These are phyloP conservation scores for Rhexocercosporidium sp. DNA, from an alignment of 2,329 filamentous ascomycete genomes.

Conservation along the genomic window DNA sequence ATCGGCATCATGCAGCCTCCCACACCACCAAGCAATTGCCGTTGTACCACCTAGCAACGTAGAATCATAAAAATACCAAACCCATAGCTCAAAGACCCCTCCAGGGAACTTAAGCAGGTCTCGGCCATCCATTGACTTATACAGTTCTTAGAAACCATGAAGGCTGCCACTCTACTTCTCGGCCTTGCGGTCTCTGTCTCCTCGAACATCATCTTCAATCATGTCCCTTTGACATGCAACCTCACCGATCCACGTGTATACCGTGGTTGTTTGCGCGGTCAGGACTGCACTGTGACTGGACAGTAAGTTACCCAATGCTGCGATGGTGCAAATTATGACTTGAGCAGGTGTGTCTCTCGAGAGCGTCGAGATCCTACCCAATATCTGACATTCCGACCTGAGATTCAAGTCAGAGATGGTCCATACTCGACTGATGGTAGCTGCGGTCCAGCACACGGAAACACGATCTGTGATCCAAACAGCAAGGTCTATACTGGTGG, in stretches of 20 bases:
- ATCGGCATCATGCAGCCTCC: conserved; percentile 8
- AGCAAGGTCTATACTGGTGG: conserved; percentile 50
- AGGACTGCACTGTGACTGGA: conserved; percentile 35
- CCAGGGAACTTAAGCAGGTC: background rate
- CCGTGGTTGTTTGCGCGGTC: conserved; percentile 41
- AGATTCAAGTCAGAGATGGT: conserved; percentile 41
- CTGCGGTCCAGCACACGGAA: conserved; percentile 42
- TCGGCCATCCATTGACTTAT: background rate
- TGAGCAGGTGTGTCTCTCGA: conserved; percentile 34
- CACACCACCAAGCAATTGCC: background rate
- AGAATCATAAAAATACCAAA: background rate
- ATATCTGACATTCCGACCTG: conserved; percentile 25
- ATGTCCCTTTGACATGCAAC: conserved; percentile 51
- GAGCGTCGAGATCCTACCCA: conserved; percentile 18
- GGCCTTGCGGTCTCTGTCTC: conserved; percentile 44
- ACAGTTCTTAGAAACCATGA: conserved; percentile 36
- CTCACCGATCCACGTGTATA: conserved; percentile 37
- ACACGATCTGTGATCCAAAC: conserved; percentile 46
- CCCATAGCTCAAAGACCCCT: background rate
- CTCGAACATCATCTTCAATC: conserved; percentile 55
- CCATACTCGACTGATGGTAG: conserved; percentile 44
- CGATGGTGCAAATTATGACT: conserved; percentile 15
- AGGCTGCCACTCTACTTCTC: conserved; percentile 34
- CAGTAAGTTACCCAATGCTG: conserved; percentile 28
- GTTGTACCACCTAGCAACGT: conserved; percentile 16